Evolutionary conservation across 108 stramenopile genomes (phyloP).

Genomic region (Cyclotella baltica): DNA sequence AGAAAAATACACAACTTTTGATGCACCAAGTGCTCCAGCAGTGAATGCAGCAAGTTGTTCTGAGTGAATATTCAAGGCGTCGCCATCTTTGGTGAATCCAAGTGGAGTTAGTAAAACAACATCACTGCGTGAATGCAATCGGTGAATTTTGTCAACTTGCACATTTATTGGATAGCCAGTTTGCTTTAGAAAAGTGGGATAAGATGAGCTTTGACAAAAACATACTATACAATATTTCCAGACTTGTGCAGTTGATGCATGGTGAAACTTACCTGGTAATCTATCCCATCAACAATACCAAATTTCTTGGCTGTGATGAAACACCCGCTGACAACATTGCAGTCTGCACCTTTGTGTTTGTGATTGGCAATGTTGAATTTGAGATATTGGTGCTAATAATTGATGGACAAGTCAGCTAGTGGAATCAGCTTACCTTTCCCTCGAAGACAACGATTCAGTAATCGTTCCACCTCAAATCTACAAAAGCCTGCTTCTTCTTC

Average conservation of each 20-base stretch:
- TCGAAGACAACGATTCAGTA: constrained; percentile 56
- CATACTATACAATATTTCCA: too few relatives aligned
- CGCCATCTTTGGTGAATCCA: constrained; percentile 55
- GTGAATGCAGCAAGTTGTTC: constrained; percentile 62
- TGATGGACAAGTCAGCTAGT: too few relatives aligned
- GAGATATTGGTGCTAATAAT: too few relatives aligned
- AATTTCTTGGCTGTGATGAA: constrained; percentile 66
- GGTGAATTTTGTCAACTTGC: constrained; percentile 50
- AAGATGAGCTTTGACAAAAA: not conserved
- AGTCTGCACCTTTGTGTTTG: constrained; percentile 58
- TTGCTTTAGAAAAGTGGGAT: not conserved
- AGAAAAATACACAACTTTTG: constrained; percentile 69
- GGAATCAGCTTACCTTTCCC: too few relatives aligned
- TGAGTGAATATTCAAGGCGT: constrained; percentile 63
- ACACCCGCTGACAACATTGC: constrained; percentile 70
- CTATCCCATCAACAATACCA: constrained; percentile 56
- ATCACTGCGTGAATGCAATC: constrained; percentile 52
- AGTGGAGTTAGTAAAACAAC: constrained; percentile 68
- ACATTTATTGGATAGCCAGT: constrained; percentile 59
- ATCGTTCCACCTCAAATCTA: constrained; percentile 69
- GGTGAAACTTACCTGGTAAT: constrained; percentile 57
- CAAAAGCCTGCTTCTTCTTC: constrained; percentile 76
- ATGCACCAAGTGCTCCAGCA: constrained; percentile 56
- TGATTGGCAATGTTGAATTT: too few relatives aligned
- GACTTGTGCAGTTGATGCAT: too few relatives aligned